Percentiles rank a stretch among this genome's conserved stretches.
Evolutionary conservation across 164 flowering plant species (phyloP).

Genomic region (Berberis vulgaris): DNA sequence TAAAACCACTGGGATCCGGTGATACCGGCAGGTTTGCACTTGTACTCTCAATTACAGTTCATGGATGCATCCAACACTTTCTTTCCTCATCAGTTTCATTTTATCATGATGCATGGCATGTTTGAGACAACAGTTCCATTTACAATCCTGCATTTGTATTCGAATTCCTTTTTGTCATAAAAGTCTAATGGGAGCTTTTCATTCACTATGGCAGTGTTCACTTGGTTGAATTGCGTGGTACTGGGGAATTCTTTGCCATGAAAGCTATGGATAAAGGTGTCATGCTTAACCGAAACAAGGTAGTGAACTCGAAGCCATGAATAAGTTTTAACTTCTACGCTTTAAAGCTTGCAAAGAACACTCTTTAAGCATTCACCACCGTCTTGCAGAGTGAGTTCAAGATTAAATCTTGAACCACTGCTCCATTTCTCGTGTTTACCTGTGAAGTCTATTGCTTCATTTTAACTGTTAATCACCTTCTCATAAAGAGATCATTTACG

Average conservation of each 20-base stretch:
- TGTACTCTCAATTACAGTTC: background rate
- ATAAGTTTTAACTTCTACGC: too few species aligned
- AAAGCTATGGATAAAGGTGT: slow-evolving; percentile 84
- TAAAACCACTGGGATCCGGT: slow-evolving; percentile 89
- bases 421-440: too few species aligned
- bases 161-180: background rate
- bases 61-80: background rate
- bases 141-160: background rate
- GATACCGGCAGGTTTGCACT: slow-evolving; percentile 92
- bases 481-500: too few species aligned
- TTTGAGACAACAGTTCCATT: too few species aligned
- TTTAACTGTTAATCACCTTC: too few species aligned
- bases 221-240: slow-evolving; percentile 67
- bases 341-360: too few species aligned
- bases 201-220: slow-evolving; percentile 52
- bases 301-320: slow-evolving; percentile 7
- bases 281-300: slow-evolving; percentile 88
- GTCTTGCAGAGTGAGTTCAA: too few species aligned
- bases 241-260: slow-evolving; percentile 75
- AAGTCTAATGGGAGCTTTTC: background rate
- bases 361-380: too few species aligned
- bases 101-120: too few species aligned
- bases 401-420: too few species aligned
- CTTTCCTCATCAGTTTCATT: background rate
- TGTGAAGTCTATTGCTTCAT: too few species aligned